Evolutionary conservation across 371 early-diverging fungal species (phyloP).

Genomic region (Apophysomyces variabilis): DNA sequence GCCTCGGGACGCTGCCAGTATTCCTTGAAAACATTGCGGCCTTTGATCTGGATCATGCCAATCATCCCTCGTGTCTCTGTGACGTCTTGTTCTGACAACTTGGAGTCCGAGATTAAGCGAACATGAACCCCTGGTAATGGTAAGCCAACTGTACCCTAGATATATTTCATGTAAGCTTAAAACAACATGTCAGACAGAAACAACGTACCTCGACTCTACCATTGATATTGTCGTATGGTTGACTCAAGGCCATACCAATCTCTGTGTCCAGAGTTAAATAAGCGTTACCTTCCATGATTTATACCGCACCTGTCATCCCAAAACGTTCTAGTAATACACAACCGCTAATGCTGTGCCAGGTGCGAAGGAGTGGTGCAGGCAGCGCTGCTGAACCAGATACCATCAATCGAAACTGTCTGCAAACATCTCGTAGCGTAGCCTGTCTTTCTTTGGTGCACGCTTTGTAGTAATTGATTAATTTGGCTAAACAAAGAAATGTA

Average conservation of each 20-base stretch:
- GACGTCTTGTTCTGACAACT: slow-evolving; percentile 46
- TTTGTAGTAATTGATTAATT: slow-evolving; percentile 58
- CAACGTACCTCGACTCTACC: slow-evolving; percentile 52
- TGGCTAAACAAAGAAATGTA: slow-evolving; percentile 38
- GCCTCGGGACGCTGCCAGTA: slow-evolving; percentile 81
- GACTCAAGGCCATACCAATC: slow-evolving; percentile 88
- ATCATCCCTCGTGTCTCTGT: slow-evolving; percentile 51
- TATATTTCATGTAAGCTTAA: background rate
- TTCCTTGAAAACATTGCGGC: slow-evolving; percentile 71
- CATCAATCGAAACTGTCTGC: slow-evolving; percentile 75
- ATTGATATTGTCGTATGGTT: slow-evolving; percentile 50
- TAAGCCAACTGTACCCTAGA: slow-evolving; percentile 71
- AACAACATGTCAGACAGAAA: background rate
- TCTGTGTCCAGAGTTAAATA: slow-evolving; percentile 42
- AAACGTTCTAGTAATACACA: slow-evolving; percentile 83
- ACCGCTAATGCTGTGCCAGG: slow-evolving; percentile 71
- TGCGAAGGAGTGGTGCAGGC: slow-evolving; percentile 64
- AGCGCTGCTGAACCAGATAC: slow-evolving; percentile 82
- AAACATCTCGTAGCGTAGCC: slow-evolving; percentile 45
- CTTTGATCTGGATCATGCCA: slow-evolving; percentile 77
- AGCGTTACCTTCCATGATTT: background rate
- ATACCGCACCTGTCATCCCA: slow-evolving; percentile 73
- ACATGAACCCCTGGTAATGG: slow-evolving; percentile 78
- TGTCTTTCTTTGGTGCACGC: slow-evolving; percentile 32
- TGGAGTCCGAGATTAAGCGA: slow-evolving; percentile 58